phyloP scores from a whole-genome alignment of 805 yeast species.

The Candida succiphila region DNA sequence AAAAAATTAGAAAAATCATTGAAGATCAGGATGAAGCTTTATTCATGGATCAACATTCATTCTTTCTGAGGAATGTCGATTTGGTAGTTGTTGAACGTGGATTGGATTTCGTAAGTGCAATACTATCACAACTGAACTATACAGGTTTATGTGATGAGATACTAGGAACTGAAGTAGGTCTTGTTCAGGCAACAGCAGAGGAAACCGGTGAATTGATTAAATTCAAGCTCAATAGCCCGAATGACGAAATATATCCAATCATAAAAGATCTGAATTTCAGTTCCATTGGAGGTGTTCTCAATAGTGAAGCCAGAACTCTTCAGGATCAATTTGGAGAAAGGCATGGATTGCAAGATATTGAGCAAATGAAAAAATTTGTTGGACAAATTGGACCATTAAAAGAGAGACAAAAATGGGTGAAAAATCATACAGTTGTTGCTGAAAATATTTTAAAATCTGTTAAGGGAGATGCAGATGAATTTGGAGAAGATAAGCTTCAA shows the following conservation, averaged over 20 bases:
- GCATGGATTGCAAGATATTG: conserved; percentile 45
- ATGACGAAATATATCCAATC: conserved; percentile 39
- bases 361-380: conserved; percentile 66
- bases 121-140: conserved; percentile 72
- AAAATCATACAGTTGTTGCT: conserved; percentile 67
- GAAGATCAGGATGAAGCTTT: conserved; percentile 24
- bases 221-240: conserved; percentile 17
- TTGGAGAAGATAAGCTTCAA: conserved; percentile 9
- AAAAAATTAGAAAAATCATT: conserved; percentile 23
- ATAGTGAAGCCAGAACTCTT: conserved; percentile 57
- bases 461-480: conserved; percentile 16
- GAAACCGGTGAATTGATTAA: conserved; percentile 3
- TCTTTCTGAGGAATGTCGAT: conserved; percentile 44
- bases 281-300: conserved; percentile 64
- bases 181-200: neutral
- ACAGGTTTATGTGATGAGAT: conserved; percentile 74
- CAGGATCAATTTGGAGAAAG: conserved; percentile 58
- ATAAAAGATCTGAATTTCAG: conserved; percentile 69
- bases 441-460: conserved; percentile 48
- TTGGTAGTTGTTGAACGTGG: conserved; percentile 72
- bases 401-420: conserved; percentile 53
- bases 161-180: conserved; percentile 33
- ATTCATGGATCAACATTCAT: conserved; percentile 22
- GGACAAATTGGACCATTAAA: conserved; percentile 60
- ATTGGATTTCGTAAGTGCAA: conserved; percentile 60